A percentile compares a stretch with the other conserved stretches of the same genome.
phyloP scores from a whole-genome alignment of 176 grass and related monocot genomes.

The Cenchrus americanus region DNA sequence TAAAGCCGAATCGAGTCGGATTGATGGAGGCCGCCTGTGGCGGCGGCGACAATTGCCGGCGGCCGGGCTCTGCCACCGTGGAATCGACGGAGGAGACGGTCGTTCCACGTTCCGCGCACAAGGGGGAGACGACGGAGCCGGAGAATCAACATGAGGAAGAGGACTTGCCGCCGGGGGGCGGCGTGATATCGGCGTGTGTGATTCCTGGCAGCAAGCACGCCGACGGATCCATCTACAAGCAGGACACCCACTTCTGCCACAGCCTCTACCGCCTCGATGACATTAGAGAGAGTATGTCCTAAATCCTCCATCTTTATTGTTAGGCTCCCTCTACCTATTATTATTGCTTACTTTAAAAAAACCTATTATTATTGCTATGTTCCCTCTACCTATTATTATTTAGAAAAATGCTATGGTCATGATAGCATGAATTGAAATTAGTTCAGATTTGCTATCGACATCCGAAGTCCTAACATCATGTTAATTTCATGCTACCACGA shows the following conservation, averaged over 20 bases:
- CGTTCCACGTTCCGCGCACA: neutral
- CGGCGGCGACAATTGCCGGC: neutral
- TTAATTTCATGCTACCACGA: no score
- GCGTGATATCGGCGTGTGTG: neutral
- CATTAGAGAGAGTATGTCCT: neutral
- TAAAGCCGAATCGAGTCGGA: no score
- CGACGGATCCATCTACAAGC: constrained; percentile 14
- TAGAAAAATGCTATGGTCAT: no score
- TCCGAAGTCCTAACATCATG: no score
- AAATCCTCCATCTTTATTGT: neutral
- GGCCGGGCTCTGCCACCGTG: neutral
- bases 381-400: neutral
- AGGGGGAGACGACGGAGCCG: neutral
- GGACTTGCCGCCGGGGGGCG: neutral
- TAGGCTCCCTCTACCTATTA: neutral
- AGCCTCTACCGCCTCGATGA: neutral
- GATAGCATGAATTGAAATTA: no score
- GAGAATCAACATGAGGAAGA: neutral
- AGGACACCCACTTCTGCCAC: neutral
- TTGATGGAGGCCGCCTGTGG: no score
- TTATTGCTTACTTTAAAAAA: no score
- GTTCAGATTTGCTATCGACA: no score
- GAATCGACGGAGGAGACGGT: neutral
- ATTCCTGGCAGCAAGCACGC: neutral
- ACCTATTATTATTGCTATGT: no score